phyloP scores from a whole-genome alignment of 78 protist genomes.

The Anaeramoeba flamelloides region DNA sequence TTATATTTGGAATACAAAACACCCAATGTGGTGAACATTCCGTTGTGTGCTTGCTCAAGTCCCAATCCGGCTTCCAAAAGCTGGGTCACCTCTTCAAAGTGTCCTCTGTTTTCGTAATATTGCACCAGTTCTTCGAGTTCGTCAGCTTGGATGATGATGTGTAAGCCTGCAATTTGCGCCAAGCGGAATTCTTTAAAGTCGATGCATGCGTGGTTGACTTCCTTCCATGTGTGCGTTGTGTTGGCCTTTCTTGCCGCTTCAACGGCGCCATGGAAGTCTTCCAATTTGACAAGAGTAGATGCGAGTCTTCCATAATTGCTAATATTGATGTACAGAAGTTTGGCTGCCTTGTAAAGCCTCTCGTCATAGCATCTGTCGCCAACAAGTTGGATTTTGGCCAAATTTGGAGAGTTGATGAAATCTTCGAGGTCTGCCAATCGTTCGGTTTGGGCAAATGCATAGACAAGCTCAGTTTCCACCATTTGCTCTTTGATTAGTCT shows the following conservation, averaged over 20 bases:
- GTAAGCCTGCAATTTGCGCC: slow-evolving; percentile 89
- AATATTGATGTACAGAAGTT: slow-evolving; percentile 70
- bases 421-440: slow-evolving; percentile 90
- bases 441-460: slow-evolving; percentile 76
- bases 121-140: slow-evolving; percentile 67
- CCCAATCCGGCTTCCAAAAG: slow-evolving; percentile 68
- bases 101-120: slow-evolving; percentile 53
- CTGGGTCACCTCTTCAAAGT: slow-evolving; percentile 23
- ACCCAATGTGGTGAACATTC: slow-evolving; percentile 95
- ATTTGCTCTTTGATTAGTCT: slow-evolving; percentile 56
- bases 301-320: slow-evolving; percentile 78
- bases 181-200: slow-evolving; percentile 81
- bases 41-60: slow-evolving; percentile 86
- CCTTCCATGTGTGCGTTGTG: slow-evolving; percentile 83
- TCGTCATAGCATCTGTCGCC: slow-evolving; percentile 90
- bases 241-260: slow-evolving; percentile 96
- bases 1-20: slow-evolving; percentile 75
- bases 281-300: slow-evolving; percentile 65
- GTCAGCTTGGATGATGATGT: slow-evolving; percentile 80
- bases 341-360: slow-evolving; percentile 82
- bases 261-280: slow-evolving; percentile 77
- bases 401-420: slow-evolving; percentile 71
- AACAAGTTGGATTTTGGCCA: slow-evolving; percentile 14
- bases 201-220: slow-evolving; percentile 85
- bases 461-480: slow-evolving; percentile 87